Percentiles rank a stretch among this genome's conserved stretches.
Conservation (phyloP, 495 filamentous ascomycete species). For the Podospora comata region DNA sequence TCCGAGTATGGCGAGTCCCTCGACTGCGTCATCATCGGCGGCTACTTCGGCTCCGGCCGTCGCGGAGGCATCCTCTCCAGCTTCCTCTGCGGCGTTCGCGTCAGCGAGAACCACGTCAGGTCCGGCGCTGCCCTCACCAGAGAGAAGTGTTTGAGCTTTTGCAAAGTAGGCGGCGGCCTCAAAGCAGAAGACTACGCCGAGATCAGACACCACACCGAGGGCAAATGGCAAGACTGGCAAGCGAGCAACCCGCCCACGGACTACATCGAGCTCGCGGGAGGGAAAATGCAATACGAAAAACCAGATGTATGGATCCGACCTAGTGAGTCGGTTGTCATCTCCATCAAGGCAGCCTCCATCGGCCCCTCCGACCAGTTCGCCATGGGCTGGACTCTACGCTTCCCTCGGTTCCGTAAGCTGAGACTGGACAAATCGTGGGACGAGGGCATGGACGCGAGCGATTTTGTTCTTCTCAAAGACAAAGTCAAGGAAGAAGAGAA, state of each 20-base stretch:
- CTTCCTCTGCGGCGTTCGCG: slow-evolving; percentile 82
- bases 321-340: slow-evolving; percentile 78
- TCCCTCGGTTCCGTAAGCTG: slow-evolving; percentile 84
- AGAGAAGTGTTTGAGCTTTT: slow-evolving; percentile 85
- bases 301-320: slow-evolving; percentile 96
- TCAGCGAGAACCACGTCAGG: slow-evolving; percentile 62
- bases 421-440: slow-evolving; percentile 83
- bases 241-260: slow-evolving; percentile 70
- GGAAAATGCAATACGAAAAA: slow-evolving; percentile 64
- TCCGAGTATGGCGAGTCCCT: slow-evolving; percentile 91
- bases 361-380: slow-evolving; percentile 72
- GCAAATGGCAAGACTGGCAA: slow-evolving; percentile 89
- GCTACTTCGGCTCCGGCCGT: slow-evolving; percentile 85
- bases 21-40: slow-evolving; percentile 84
- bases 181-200: slow-evolving; percentile 78
- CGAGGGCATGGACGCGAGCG: slow-evolving; percentile 68
- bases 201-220: slow-evolving; percentile 78
- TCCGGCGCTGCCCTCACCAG: slow-evolving; percentile 49
- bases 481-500: slow-evolving; percentile 67
- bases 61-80: slow-evolving; percentile 79
- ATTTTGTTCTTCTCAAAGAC: slow-evolving; percentile 68
- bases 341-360: slow-evolving; percentile 86
- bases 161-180: slow-evolving; percentile 94
- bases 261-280: slow-evolving; percentile 79
- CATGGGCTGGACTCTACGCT: slow-evolving; percentile 75